A percentile compares a stretch with the other conserved stretches of the same genome.
phyloP scores from a whole-genome alignment of 805 yeast species.

The Kuraishia piskuri region DNA sequence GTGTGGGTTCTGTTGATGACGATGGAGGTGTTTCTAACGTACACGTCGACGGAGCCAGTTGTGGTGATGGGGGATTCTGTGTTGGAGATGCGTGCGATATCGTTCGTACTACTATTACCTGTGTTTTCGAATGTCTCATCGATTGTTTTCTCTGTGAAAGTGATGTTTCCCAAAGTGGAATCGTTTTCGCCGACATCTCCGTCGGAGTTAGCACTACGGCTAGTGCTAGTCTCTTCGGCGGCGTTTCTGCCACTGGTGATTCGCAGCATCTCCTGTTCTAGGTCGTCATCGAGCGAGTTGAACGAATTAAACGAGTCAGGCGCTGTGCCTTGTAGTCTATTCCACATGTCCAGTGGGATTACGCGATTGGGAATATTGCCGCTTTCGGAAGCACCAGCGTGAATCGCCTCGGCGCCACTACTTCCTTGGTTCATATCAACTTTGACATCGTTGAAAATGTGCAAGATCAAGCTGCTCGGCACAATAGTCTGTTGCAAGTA shows the following conservation, averaged over 20 bases:
- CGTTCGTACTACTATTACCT: neutral
- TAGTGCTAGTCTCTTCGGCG: neutral
- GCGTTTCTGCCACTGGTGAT: neutral
- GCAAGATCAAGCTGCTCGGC: neutral
- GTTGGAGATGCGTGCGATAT: neutral
- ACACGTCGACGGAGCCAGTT: slow-evolving; percentile 10
- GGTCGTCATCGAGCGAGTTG: slow-evolving; percentile 1
- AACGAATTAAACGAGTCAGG: slow-evolving; percentile 1
- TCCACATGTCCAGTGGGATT: neutral
- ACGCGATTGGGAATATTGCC: neutral
- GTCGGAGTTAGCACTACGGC: neutral
- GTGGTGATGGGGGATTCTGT: neutral
- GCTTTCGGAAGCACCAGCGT: neutral
- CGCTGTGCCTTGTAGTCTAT: neutral
- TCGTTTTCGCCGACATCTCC: neutral
- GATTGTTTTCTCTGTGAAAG: neutral
- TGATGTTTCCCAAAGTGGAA: neutral
- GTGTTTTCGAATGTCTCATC: neutral
- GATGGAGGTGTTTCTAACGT: slow-evolving; percentile 15
- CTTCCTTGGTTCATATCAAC: neutral
- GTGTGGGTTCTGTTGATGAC: slow-evolving; percentile 12
- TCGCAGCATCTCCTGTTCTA: neutral
- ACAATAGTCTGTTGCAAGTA: neutral
- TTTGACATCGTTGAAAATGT: slow-evolving; percentile 1
- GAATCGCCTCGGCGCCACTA: neutral